A percentile compares a stretch with the other conserved stretches of the same genome.
phyloP scores from a whole-genome alignment of 371 early-diverging fungal species.

The Rhizopus sp. region DNA sequence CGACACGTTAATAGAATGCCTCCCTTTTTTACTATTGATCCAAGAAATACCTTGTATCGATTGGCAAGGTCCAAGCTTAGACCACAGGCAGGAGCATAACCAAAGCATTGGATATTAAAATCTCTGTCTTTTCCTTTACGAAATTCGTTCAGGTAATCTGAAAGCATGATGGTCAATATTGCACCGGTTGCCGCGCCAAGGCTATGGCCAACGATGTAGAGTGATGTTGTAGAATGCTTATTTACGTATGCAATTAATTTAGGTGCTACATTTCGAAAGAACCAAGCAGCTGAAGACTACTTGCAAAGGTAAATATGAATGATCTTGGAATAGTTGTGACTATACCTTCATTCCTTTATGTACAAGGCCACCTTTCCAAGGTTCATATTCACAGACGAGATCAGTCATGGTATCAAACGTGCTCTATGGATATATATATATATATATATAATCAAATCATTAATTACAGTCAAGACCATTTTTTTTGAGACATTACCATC shows the following conservation, averaged over 20 bases:
- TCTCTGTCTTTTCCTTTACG: conserved; percentile 36
- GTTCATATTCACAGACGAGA: conserved; percentile 79
- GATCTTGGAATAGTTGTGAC: background rate
- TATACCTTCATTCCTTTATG: conserved; percentile 74
- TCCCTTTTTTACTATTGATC: background rate
- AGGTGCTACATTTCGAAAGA: conserved; percentile 68
- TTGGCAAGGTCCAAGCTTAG: conserved; percentile 37
- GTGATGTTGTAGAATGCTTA: conserved; percentile 56
- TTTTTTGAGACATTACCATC: conserved; percentile 51
- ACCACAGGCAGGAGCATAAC: conserved; percentile 45
- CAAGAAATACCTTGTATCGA: conserved; percentile 36
- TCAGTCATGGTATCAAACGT: conserved; percentile 82
- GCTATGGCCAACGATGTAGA: conserved; percentile 78
- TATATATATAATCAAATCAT: no score
- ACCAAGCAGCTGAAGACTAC: conserved; percentile 69
- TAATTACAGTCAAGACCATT: background rate
- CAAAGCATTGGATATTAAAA: conserved; percentile 32
- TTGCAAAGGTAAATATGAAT: background rate
- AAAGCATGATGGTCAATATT: conserved; percentile 73
- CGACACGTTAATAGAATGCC: background rate
- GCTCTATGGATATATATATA: conserved; percentile 43
- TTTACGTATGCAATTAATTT: conserved; percentile 65
- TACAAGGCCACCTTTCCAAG: conserved; percentile 82
- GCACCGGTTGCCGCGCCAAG: conserved; percentile 77
- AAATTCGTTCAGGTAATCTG: conserved; percentile 59